Conservation (phyloP, 139 green algal genomes). For the Volvox africanus region DNA sequence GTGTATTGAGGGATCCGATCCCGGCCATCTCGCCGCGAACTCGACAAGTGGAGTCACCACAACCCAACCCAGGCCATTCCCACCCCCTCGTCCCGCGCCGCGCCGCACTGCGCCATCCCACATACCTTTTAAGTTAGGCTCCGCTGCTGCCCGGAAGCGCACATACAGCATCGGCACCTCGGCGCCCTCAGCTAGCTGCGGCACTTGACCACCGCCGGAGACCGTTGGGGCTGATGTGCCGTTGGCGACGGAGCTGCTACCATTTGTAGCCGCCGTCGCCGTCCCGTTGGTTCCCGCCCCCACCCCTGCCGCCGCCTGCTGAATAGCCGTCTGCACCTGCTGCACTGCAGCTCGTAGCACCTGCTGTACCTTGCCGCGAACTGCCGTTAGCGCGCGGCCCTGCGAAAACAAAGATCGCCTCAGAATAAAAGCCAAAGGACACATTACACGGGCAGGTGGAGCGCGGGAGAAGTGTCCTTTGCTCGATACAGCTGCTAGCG, state of each 20-base stretch:
- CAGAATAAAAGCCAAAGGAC: too few relatives aligned
- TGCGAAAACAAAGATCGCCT: not conserved
- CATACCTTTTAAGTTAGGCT: slow-evolving; percentile 82
- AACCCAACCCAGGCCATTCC: too few relatives aligned
- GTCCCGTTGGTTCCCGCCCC: not conserved
- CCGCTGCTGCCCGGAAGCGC: slow-evolving; percentile 90
- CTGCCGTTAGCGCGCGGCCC: slow-evolving; percentile 59
- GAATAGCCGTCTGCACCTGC: slow-evolving; percentile 57
- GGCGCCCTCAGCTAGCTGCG: slow-evolving; percentile 75
- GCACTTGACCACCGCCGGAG: slow-evolving; percentile 8
- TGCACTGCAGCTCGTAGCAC: slow-evolving; percentile 67
- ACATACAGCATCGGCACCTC: slow-evolving; percentile 95
- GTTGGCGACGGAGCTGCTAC: not conserved
- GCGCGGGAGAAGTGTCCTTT: too few relatives aligned
- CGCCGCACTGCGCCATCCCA: too few relatives aligned
- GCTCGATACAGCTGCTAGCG: too few relatives aligned
- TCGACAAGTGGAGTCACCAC: too few relatives aligned
- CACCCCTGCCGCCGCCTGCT: slow-evolving; percentile 57
- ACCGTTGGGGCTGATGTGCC: not conserved
- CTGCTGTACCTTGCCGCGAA: slow-evolving; percentile 81
- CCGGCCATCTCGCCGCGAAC: too few relatives aligned
- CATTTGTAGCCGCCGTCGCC: slow-evolving; percentile 11
- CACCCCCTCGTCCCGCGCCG: too few relatives aligned
- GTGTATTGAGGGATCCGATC: too few relatives aligned
- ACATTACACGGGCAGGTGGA: too few relatives aligned